Base-by-base conservation (phyloP, 306 rosid genomes). In the Castanea crenata region DNA sequence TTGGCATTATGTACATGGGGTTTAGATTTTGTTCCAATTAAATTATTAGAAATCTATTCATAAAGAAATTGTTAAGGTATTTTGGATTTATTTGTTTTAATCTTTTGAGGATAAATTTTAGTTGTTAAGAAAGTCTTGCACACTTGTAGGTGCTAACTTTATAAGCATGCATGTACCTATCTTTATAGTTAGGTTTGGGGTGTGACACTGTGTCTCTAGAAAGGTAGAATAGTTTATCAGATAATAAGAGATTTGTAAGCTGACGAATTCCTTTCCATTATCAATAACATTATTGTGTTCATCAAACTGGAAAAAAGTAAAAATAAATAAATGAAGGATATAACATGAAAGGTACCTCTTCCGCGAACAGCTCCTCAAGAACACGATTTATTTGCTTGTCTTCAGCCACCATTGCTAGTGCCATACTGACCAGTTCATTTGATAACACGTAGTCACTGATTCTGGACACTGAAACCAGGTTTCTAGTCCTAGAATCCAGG, bases 341-440 rank as follows among this genome's bases (percentile, higher is more conserved):
- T 76, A 54, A 32, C 34, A 44, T 25, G 74, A 55, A 58, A 75
- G 52, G 13, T 80, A 92, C 99, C 97, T 92, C 88, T 81, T 91
- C 99, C 8, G 93, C 98, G 84, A 95, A 95, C 77, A 95, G 92
- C 79, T 95, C 99, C 92, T 95, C 99, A 16, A 95, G 97, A 74
- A 95, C 99, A 3, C 99, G 98, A 84, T 95, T 95, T 79, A 95
- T 95, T 81, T 95, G 97, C 86, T 91, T 93, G 92, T 95, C 99
- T 85, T 95, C 99, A 9, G 99, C 99, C 54, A 95, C 99, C 97
- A 92, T 92, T 75, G 99, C 99, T 20, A 95, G 87, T 70, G 99
- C 98, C 99, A 95, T 95, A 82, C 99, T 92, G 19, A 95, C 97
- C 79, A 95, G 88, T 87, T 92, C 99, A 80, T 95, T 92, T 55